Percentiles rank a stretch among this genome's conserved stretches.
Conservation (phyloP, 2,329 filamentous ascomycete genomes). For the Parastagonospora nodorum region DNA sequence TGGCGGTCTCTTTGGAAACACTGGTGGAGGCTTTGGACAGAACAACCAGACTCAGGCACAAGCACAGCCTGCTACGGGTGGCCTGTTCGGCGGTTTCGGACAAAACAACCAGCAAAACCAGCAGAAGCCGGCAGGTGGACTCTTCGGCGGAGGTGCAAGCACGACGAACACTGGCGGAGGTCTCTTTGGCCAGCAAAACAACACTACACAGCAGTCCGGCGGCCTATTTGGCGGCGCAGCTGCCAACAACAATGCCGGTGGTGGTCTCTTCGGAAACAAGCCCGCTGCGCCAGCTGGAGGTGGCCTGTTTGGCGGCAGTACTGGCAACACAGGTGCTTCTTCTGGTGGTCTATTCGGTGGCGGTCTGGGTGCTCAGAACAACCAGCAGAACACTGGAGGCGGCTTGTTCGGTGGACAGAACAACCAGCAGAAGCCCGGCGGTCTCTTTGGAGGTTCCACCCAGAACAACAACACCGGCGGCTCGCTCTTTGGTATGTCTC, state of each 20-base stretch:
- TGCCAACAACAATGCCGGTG: constrained; percentile 36
- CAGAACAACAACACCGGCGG: constrained; percentile 47
- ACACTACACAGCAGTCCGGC: constrained; percentile 28
- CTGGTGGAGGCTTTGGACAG: constrained; percentile 38
- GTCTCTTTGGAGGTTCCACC: constrained; percentile 47
- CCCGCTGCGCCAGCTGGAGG: constrained; percentile 18
- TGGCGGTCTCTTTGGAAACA: constrained; percentile 33
- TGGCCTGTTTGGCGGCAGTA: constrained; percentile 38
- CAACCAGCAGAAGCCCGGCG: constrained; percentile 53
- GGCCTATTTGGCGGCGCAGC: constrained; percentile 59
- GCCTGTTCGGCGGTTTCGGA: constrained; percentile 34
- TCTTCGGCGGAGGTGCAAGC: constrained; percentile 40
- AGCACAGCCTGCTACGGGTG: constrained; percentile 4
- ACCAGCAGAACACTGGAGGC: constrained; percentile 35
- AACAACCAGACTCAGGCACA: constrained; percentile 34
- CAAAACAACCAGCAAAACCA: constrained; percentile 43
- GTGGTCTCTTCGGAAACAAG: constrained; percentile 50
- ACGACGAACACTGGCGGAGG: constrained; percentile 49
- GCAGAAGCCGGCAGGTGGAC: constrained; percentile 44
- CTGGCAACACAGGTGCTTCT: constrained; percentile 20
- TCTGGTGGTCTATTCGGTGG: constrained; percentile 42
- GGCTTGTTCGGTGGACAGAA: constrained; percentile 46
- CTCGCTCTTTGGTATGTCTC: constrained; percentile 55
- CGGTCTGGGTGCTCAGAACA: constrained; percentile 35
- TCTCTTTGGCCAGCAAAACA: constrained; percentile 55